A percentile compares a stretch with the other conserved stretches of the same genome.
Evolutionary conservation across 129 eudicot species (phyloP).

Genomic region (Daucus carota): DH1_v3.0 NC_030385.2:7467501-7468000

Average conservation of each 20-base stretch:
- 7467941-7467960: no score
- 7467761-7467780: neutral
- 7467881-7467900: no score
- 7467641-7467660: slow-evolving; percentile 62
- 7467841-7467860: neutral
- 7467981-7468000: no score
- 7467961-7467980: no score
- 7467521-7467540: neutral
- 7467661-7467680: slow-evolving; percentile 47
- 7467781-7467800: neutral
- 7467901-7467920: no score
- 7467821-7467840: neutral
- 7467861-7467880: neutral
- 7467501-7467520: neutral
- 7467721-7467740: slow-evolving; percentile 31
- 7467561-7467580: neutral
- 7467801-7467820: neutral
- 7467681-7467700: slow-evolving; percentile 33
- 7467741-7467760: slow-evolving; percentile 14
- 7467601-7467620: neutral
- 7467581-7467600: neutral
- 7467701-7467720: slow-evolving; percentile 20
- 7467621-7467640: slow-evolving; percentile 32
- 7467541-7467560: neutral
- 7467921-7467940: no score